These are phyloP conservation scores for Toxicodendron radicans DNA, from an alignment of 345 rosid species.

Conservation along the genomic window DNA sequence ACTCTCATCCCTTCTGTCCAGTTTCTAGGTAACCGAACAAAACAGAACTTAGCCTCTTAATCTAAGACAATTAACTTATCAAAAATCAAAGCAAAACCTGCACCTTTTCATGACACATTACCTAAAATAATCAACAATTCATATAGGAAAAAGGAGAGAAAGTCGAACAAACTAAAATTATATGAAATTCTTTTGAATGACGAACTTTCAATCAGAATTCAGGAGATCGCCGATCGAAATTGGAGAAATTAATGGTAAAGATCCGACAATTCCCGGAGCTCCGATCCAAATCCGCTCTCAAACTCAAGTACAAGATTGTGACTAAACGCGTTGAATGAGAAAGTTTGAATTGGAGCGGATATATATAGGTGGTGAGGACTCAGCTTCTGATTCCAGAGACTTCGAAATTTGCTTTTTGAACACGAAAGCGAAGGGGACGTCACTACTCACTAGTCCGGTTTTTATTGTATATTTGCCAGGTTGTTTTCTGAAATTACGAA, in stretches of 20 bases:
- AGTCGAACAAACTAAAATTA: conserved; percentile 4
- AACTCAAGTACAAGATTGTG: neutral
- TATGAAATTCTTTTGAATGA: conserved; percentile 28
- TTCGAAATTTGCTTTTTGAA: conserved; percentile 17
- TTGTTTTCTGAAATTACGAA: neutral
- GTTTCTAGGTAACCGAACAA: conserved; percentile 22
- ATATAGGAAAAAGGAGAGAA: neutral
- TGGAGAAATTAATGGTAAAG: neutral
- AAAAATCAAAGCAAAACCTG: conserved; percentile 13
- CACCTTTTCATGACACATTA: conserved; percentile 16
- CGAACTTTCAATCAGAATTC: conserved; percentile 56
- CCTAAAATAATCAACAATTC: conserved; percentile 18
- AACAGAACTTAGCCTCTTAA: conserved; percentile 6
- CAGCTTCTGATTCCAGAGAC: conserved; percentile 17
- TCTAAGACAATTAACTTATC: neutral
- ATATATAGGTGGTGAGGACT: conserved; percentile 9
- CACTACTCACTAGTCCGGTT: neutral
- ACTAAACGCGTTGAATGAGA: too few relatives aligned
- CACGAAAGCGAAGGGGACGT: conserved; percentile 23
- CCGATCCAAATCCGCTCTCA: conserved; percentile 8
- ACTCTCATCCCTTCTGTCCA: neutral
- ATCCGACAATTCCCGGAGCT: conserved; percentile 9
- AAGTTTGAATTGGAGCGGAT: too few relatives aligned
- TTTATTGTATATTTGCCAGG: neutral
- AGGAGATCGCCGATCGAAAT: conserved; percentile 32